Evolutionary conservation across 148 eudicot species (phyloP).

Genomic region (Polygonum maritimum): DNA sequence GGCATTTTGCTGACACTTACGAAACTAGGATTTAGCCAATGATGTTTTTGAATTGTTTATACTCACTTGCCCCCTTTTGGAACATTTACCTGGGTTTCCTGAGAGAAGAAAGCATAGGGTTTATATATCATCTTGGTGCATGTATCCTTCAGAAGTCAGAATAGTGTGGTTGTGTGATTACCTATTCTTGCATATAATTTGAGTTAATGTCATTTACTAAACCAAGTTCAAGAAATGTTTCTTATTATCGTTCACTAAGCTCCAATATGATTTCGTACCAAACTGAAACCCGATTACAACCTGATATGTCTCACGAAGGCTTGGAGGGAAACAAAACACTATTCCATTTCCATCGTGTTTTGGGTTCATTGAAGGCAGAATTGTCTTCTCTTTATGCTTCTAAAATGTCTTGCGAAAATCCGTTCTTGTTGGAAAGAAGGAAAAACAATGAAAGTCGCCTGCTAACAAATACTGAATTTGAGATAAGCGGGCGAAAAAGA

Average conservation of each 20-base stretch:
- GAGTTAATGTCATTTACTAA: background rate
- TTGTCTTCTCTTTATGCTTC: too few species aligned
- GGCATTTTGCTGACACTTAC: conserved; percentile 1
- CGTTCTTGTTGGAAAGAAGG: too few species aligned
- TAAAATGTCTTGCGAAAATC: too few species aligned
- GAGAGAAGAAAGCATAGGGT: conserved; percentile 1
- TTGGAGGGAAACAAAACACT: too few species aligned
- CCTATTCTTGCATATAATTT: background rate
- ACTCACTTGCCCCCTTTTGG: background rate
- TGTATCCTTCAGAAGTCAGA: background rate
- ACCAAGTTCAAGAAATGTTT: background rate
- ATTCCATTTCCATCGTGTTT: too few species aligned
- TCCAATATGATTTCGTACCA: too few species aligned
- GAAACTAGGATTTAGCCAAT: background rate
- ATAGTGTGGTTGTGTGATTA: background rate
- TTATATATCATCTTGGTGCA: background rate
- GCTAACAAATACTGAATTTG: too few species aligned
- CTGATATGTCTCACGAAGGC: too few species aligned
- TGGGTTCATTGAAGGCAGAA: too few species aligned
- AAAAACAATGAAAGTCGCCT: too few species aligned
- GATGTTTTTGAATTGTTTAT: background rate
- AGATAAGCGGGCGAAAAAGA: background rate
- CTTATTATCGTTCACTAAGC: too few species aligned
- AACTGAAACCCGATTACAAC: too few species aligned
- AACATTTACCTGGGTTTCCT: background rate